Percentiles rank a stretch among this genome's conserved stretches.
Conservation (phyloP, 2,329 filamentous ascomycete genomes). For the Xylariaceae sp. region DNA sequence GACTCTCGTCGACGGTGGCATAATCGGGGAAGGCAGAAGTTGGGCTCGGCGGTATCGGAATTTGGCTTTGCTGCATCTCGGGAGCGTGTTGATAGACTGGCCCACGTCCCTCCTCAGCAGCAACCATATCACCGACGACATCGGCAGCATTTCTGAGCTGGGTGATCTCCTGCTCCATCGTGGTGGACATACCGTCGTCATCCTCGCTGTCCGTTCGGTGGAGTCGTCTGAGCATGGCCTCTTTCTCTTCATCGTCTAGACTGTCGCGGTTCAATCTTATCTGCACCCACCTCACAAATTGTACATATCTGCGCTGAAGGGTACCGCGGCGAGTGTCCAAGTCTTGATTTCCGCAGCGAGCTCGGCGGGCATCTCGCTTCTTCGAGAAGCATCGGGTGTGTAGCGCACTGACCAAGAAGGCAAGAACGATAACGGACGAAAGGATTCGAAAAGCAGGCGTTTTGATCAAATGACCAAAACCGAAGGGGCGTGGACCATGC, state of each 20-base stretch:
- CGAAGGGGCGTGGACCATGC: constrained; percentile 4
- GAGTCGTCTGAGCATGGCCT: constrained; percentile 25
- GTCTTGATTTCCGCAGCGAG: constrained; percentile 19
- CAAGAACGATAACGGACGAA: constrained; percentile 19
- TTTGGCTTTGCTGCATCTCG: constrained; percentile 14
- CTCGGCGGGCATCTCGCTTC: constrained; percentile 23
- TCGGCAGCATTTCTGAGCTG: constrained; percentile 42
- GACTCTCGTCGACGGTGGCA: constrained; percentile 31
- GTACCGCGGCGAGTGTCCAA: constrained; percentile 4
- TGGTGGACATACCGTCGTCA: constrained; percentile 27
- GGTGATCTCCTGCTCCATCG: constrained; percentile 46
- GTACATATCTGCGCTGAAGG: constrained; percentile 21
- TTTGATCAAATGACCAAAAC: constrained; percentile 6
- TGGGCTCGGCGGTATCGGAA: constrained; percentile 20
- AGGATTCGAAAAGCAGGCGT: constrained; percentile 11
- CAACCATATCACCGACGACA: constrained; percentile 42
- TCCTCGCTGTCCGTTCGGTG: constrained; percentile 22
- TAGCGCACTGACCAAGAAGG: constrained; percentile 20
- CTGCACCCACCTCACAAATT: constrained; percentile 27
- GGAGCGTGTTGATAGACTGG: constrained; percentile 7
- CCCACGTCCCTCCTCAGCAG: constrained; percentile 36
- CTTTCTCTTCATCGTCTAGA: constrained; percentile 33
- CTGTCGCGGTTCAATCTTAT: constrained; percentile 15
- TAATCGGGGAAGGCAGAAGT: constrained; percentile 29
- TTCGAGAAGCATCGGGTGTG: constrained; percentile 22